A percentile compares a stretch with the other conserved stretches of the same genome.
phyloP scores from a whole-genome alignment of 2,329 filamentous ascomycete genomes.

The Aureobasidium lini region DNA sequence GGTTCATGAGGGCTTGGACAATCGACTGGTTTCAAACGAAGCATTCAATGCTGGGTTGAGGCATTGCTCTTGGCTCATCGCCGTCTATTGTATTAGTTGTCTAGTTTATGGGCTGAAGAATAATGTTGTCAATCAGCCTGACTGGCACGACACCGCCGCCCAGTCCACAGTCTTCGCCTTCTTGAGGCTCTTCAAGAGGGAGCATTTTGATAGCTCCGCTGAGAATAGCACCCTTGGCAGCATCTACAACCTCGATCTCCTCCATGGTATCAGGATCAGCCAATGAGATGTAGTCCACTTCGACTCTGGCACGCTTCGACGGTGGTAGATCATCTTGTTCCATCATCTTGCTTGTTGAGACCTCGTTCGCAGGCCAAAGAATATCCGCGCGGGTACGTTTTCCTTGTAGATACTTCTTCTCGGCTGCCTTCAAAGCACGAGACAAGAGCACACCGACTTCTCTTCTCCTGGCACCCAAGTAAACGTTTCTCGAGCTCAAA shows the following conservation, averaged over 20 bases:
- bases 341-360: constrained; percentile 48
- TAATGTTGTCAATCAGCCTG: constrained; percentile 88
- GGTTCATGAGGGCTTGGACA: background rate
- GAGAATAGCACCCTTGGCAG: constrained; percentile 65
- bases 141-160: constrained; percentile 70
- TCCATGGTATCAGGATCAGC: constrained; percentile 78
- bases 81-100: background rate
- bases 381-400: constrained; percentile 55
- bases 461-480: constrained; percentile 70
- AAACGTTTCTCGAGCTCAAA: constrained; percentile 88
- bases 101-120: constrained; percentile 34
- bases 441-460: constrained; percentile 64
- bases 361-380: constrained; percentile 60
- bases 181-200: constrained; percentile 61
- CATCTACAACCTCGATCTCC: constrained; percentile 67
- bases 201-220: constrained; percentile 89
- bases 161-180: constrained; percentile 63
- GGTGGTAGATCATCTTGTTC: constrained; percentile 57
- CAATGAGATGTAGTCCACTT: constrained; percentile 88
- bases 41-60: background rate
- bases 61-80: background rate
- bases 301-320: constrained; percentile 59
- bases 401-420: constrained; percentile 53
- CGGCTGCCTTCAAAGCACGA: constrained; percentile 62
- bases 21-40: background rate